These are phyloP conservation scores for Teratosphaeria pseudoeucalypti DNA, from an alignment of 2,329 filamentous ascomycete species.

Conservation along the genomic window DNA sequence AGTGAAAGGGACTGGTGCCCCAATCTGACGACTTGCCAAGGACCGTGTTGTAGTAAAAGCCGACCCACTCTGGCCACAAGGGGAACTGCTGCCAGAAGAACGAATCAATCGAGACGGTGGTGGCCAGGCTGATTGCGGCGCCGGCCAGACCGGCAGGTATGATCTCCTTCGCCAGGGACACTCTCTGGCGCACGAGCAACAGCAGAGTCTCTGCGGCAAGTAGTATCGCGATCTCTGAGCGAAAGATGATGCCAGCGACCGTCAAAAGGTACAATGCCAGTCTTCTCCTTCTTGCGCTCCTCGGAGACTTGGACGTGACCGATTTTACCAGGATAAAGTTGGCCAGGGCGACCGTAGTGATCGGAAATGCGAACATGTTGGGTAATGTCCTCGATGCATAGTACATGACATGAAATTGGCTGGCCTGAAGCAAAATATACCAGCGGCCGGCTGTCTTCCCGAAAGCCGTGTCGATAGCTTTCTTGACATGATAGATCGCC, in stretches of 20 bases:
- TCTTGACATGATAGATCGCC: slow-evolving; percentile 56
- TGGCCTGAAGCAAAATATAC: slow-evolving; percentile 67
- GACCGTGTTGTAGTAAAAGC: slow-evolving; percentile 85
- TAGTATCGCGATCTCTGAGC: slow-evolving; percentile 77
- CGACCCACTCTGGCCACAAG: slow-evolving; percentile 82
- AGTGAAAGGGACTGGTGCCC: slow-evolving; percentile 78
- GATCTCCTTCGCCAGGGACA: slow-evolving; percentile 47
- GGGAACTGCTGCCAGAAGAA: slow-evolving; percentile 76
- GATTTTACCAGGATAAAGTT: slow-evolving; percentile 40
- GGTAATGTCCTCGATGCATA: slow-evolving; percentile 87
- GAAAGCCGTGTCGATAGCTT: slow-evolving; percentile 54
- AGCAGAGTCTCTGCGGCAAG: slow-evolving; percentile 58
- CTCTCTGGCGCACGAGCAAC: slow-evolving; percentile 46
- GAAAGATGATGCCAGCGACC: slow-evolving; percentile 72
- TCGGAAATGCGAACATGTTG: slow-evolving; percentile 89
- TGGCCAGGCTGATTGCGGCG: slow-evolving; percentile 52
- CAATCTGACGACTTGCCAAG: slow-evolving; percentile 73
- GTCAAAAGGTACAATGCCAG: slow-evolving; percentile 66
- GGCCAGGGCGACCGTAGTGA: slow-evolving; percentile 58
- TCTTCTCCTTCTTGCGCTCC: slow-evolving; percentile 42
- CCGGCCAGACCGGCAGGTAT: slow-evolving; percentile 57
- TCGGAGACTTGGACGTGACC: slow-evolving; percentile 24
- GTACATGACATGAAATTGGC: slow-evolving; percentile 87
- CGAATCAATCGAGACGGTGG: slow-evolving; percentile 71
- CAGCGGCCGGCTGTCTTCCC: slow-evolving; percentile 61